Evolutionary conservation across 176 grass and related monocot species (phyloP), one percentile per base, ranked within the genome.

Genomic region (Poa annua): DNA sequence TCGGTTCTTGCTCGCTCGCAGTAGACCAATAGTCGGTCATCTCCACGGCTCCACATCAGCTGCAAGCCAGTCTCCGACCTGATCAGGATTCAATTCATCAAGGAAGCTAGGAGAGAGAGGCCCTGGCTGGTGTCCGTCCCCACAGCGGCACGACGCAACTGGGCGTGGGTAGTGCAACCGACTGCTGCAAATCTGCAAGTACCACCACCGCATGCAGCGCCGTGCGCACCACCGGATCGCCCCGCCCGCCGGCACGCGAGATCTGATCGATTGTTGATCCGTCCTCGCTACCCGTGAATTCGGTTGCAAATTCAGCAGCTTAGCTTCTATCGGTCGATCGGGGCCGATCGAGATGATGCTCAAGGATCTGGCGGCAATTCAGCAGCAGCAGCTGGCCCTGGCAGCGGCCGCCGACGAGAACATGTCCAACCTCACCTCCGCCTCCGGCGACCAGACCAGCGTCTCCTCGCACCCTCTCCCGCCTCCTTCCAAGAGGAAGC

Each of bases 341-440:
- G 38, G 19, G 64, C 35, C 61, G 71, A 64, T 57, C 67, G 21
- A 74, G 55, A 89, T 87, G 87, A 93, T 85, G 88, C 89, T 96
- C 62, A 89, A 95, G 80, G 83, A 82, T 87, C 52, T 93, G 12
- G 83, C 81, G 5, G 74, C 83, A 83, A 90, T 93, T 91, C 94
- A 12, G 12, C 45, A 91, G 54, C 90, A 88, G 29, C 52, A 80
- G 81, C 81, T 71, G 26, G 42, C 75, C 33, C 63, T 82, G 52
- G 89, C 78, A 17, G 66, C 29, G 5, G 62, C 85, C 14, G 86
- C 88, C 15, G 97, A 96, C 25, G 97, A 99, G 88, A 99, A 92
- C 88, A 92, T 96, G 93, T 99, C 97, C 0, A 99, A 96, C 87
- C 89, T 96, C 15, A 99, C 97, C 65, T 99, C 97, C 39, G 97